Base-by-base conservation (phyloP, 2,329 filamentous ascomycete species). In the Fusarium hainanense region DNA sequence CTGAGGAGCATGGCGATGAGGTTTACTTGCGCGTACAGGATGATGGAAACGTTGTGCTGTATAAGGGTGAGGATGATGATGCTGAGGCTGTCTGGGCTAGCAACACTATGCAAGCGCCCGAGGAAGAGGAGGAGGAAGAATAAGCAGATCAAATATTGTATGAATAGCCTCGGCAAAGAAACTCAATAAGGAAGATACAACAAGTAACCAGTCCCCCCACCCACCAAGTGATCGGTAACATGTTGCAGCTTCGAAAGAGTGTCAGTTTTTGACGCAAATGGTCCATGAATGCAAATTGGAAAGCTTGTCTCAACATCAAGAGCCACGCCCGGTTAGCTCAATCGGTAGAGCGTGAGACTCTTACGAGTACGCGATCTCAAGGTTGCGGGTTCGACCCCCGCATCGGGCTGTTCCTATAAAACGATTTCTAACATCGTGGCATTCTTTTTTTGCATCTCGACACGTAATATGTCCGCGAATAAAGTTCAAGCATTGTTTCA, bases 301-400 rank as follows among this genome's bases (percentile, higher is more conserved):
- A 13, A 4, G 0, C 0, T 4, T 8, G 4, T 11, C 20, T 12
- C 32, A 51, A 51, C 21, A 51, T 11, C 7, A 56, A 40, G 69
- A 68, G 69, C 69, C 69, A 68, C 49, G 72, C 72, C 72, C 68
- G 72, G 72, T 72, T 74, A 74, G 72, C 69, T 75, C 73, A 75
- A 77, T 77, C 75, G 75, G 74, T 89, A 90, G 88, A 90, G 87
- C 87, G 87, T 89, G 84, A 88, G 88, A 89, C 88, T 90, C 88
- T 86, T 85, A 85, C 2, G 73, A 76, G 75, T 72, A 69, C 75
- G 58, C 75, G 61, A 85, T 84, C 84, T 85, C 82, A 84, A 85
- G 83, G 83, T 82, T 85, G 83, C 82, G 83, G 83, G 85, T 87
- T 85, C 83, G 83, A 85, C 78, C 79, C 79, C 79, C 79, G 77